Evolutionary conservation across 164 flowering plant genomes (phyloP).

Genomic region (Magnolia sinica): DNA sequence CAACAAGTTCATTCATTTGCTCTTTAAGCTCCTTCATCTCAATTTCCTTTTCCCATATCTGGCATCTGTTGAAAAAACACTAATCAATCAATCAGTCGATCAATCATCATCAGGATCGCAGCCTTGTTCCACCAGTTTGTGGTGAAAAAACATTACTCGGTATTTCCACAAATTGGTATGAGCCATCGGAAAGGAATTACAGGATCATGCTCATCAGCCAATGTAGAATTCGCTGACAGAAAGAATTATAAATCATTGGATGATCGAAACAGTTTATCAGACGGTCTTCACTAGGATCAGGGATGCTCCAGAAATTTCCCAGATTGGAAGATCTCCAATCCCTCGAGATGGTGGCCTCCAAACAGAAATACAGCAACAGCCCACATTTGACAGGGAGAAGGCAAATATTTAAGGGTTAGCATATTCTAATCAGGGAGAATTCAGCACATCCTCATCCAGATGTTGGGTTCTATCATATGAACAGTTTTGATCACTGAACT

Average conservation of each 20-base stretch:
- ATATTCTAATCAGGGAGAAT: neutral
- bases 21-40: conserved; percentile 90
- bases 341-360: no score
- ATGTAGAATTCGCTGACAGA: neutral
- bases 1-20: conserved; percentile 81
- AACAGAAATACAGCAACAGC: neutral
- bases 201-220: neutral
- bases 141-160: neutral
- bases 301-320: neutral
- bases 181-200: neutral
- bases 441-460: neutral
- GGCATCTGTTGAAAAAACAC: conserved; percentile 51
- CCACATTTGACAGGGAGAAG: neutral
- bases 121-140: neutral
- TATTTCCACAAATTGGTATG: neutral
- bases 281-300: neutral
- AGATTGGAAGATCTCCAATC: neutral
- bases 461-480: neutral
- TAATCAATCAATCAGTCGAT: neutral
- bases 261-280: neutral
- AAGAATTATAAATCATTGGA: neutral
- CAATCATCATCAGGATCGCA: neutral
- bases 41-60: conserved; percentile 74
- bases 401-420: neutral
- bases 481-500: neutral